Evolutionary conservation across 139 green algal species (phyloP).

Genomic region (Asterochloris sp.): DNA sequence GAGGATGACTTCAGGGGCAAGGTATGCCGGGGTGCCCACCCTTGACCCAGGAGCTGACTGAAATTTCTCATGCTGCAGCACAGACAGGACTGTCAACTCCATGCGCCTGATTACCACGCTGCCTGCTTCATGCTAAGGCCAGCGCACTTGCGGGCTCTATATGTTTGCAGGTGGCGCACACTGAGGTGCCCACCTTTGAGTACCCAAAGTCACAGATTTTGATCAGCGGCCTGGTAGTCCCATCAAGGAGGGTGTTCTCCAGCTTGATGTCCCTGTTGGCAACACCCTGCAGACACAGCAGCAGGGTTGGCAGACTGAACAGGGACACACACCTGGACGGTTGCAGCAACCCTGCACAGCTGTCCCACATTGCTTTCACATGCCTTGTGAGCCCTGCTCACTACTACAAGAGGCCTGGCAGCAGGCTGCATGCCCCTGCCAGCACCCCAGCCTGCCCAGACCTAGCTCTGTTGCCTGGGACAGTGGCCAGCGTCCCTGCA

Average conservation of each 20-base stretch:
- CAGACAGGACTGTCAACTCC: background rate
- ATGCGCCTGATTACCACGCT: background rate
- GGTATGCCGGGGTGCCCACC: conserved; percentile 97
- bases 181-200: conserved; percentile 26
- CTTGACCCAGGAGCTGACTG: conserved; percentile 73
- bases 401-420: background rate
- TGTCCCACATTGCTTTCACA: background rate
- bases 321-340: background rate
- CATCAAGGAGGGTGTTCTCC: conserved; percentile 61
- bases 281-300: conserved; percentile 38
- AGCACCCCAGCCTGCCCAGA: background rate
- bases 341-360: background rate
- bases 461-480: no score
- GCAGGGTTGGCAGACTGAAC: background rate
- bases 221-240: conserved; percentile 39
- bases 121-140: background rate
- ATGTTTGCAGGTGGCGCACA: background rate
- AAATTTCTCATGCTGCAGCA: conserved; percentile 73
- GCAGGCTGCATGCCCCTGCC: background rate
- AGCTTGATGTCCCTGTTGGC: conserved; percentile 81
- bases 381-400: background rate
- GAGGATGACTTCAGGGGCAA: conserved; percentile 94
- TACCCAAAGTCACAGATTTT: conserved; percentile 73
- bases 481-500: no score
- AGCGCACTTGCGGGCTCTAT: background rate